Conservation (phyloP, 2,329 filamentous ascomycete species). For the Coleophoma cylindrospora region DNA sequence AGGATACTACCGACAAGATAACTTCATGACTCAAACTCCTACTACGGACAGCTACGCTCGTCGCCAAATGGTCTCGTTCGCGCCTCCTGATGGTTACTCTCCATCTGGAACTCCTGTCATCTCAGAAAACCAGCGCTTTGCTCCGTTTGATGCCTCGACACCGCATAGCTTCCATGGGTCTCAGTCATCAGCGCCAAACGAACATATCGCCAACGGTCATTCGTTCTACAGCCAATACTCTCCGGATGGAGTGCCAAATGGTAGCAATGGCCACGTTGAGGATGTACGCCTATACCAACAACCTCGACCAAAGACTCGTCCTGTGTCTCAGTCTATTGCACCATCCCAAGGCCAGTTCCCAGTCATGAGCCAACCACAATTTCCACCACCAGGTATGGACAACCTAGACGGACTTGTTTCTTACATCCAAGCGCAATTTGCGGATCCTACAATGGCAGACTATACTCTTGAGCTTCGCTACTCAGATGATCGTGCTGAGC, state of each 20-base stretch:
- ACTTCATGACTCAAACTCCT: constrained; percentile 12
- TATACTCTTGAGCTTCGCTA: constrained; percentile 42
- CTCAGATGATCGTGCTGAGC: constrained; percentile 31
- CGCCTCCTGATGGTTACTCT: constrained; percentile 27
- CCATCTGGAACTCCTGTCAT: constrained; percentile 23
- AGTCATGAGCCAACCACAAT: constrained; percentile 14
- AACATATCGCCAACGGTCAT: constrained; percentile 27
- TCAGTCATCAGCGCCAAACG: constrained; percentile 47
- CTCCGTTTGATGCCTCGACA: constrained; percentile 45
- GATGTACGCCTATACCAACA: constrained; percentile 22
- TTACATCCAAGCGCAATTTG: constrained; percentile 35
- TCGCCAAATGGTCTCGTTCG: constrained; percentile 23
- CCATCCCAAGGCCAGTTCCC: constrained; percentile 10
- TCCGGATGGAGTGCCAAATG: constrained; percentile 33
- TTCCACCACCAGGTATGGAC: constrained; percentile 18
- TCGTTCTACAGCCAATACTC: constrained; percentile 32
- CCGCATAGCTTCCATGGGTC: constrained; percentile 59
- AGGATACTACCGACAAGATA: constrained; percentile 18
- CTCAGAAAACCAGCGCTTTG: constrained; percentile 13
- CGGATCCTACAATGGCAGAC: constrained; percentile 35
- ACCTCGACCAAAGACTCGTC: constrained; percentile 13
- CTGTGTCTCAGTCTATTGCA: constrained; percentile 9
- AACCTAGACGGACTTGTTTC: constrained; percentile 31
- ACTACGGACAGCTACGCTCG: constrained; percentile 16
- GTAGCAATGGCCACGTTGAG: constrained; percentile 29